These are phyloP conservation scores for Cornus kousa DNA, from an alignment of 148 eudicot species.

Conservation along the genomic window DNA sequence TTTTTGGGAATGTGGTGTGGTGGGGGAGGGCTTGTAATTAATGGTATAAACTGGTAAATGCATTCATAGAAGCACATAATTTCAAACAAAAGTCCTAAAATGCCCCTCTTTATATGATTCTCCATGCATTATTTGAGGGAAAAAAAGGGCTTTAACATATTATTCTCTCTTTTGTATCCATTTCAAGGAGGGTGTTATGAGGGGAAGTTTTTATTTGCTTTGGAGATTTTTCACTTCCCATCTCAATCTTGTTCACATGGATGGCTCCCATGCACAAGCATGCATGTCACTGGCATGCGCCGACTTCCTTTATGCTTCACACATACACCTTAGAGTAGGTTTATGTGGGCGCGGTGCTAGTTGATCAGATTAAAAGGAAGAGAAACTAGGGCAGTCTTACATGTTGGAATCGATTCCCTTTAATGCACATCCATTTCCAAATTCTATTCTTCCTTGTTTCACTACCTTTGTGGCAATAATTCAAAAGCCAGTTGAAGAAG, in stretches of 20 bases:
- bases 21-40: not conserved
- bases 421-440: conserved; percentile 29
- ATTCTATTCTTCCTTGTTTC: conserved; percentile 23
- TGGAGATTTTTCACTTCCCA: conserved; percentile 10
- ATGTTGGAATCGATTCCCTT: conserved; percentile 36
- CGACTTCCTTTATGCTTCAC: conserved; percentile 4
- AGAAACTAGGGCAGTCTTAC: conserved; percentile 5
- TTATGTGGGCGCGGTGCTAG: conserved; percentile 26
- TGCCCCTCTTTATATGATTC: conserved; percentile 41
- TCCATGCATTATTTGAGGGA: conserved; percentile 33
- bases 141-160: conserved; percentile 11
- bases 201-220: conserved; percentile 40
- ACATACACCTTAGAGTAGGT: conserved; percentile 23
- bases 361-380: conserved; percentile 21
- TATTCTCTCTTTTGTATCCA: conserved; percentile 39
- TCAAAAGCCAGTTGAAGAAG: conserved; percentile 30
- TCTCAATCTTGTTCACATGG: conserved; percentile 1
- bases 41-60: not conserved
- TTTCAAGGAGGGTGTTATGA: conserved; percentile 40
- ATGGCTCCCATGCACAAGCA: conserved; percentile 13
- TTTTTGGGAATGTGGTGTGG: not conserved
- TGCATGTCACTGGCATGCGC: conserved; percentile 17
- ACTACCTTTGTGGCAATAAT: conserved; percentile 33
- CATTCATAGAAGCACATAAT: conserved; percentile 16
- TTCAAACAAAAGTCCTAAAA: conserved; percentile 3